Evolutionary conservation across 2,329 filamentous ascomycete species (phyloP), one percentile per base, ranked within the genome.

Genomic region (Colletotrichum shisoi): DNA sequence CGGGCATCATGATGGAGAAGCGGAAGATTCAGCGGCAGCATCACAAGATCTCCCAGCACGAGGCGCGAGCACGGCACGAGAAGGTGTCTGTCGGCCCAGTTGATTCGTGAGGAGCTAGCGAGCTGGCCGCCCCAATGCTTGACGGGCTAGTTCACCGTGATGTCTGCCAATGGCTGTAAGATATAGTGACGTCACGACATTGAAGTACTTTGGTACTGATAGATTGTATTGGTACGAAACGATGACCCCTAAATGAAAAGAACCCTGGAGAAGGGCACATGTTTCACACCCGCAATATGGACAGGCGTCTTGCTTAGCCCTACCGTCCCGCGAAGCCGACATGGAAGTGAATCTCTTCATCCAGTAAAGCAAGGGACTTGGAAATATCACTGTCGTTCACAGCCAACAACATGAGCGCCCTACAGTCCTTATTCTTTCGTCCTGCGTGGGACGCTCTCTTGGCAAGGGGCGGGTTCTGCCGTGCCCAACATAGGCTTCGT

Each of bases 61-160:
- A 72, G 60, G 74, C 76, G 8, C 78, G 80, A 69, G 78, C 74
- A 68, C 73, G 76, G 57, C 80, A 83, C 59, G 85, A 89, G 73
- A 76, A 73, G 39, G 87, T 90, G 3, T 76, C 76, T 11, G 84
- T 89, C 59, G 87, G 87, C 19, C 86, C 87, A 57, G 70, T 88
- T 27, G 17, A 56, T 27, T 63, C 57, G 9, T 67, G 31, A 57
- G 4, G 9, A 19, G 31, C n/a, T 27, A 48, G 31, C 31, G 31
- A 34, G 7, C 31, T 11, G 31, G 31, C 31, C 7, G 31, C 31
- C n/a, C 24, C 7, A 11, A 34, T 17, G 44, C 19, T 46, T 7
- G 44, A 39, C 17, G 27, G 27, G 31, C 17, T 6, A 15, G 19
- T 57, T 3, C n/a, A 17, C 13, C 24, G 4, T 8, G 11, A 15